Evolutionary conservation across 2,329 filamentous ascomycete species (phyloP), one percentile per base, ranked within the genome.

Genomic region (Dactylellina cionopaga): DNA sequence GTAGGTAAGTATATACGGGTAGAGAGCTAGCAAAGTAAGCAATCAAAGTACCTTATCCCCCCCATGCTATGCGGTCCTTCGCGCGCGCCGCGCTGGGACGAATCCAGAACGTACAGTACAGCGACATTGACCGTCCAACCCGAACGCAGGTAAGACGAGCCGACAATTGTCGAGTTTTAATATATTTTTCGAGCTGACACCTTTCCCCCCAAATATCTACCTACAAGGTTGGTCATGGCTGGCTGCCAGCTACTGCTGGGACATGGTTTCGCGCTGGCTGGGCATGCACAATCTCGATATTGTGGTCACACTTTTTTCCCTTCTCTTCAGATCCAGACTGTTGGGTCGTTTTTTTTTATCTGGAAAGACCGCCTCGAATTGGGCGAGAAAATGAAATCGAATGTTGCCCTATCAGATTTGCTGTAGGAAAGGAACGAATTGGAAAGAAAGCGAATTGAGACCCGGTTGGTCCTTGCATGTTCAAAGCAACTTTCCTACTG

Each of bases 121-220:
- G 15, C n/a, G 10, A 33, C 15, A n/a, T 37, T 47, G 10, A 41
- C 15, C 27, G 35, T 17, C 43, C 15, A 22, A 62, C 35, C 44
- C 46, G 58, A 63, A 47, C 2, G 58, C 29, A 33, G 58, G 58
- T 33, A 63, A 44, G 46, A 44, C 46, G 15, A 63, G 58, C 58
- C 58, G 58, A 46, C 29, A 29, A 17, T 13, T 5, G 15, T n/a
- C n/a, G n/a, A n/a, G n/a, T n/a, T n/a, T n/a, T n/a, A n/a, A n/a
- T n/a, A n/a, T n/a, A n/a, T n/a, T n/a, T n/a, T n/a, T n/a, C 9
- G 11, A 15, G 24, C 13, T 15, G 46, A 31, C n/a, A 52, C 49
- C 49, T 25, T 55, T 51, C 13, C 46, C 9, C 22, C 22, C 37
- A n/a, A n/a, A 15, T 41, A 7, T 41, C 10, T n/a, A n/a, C n/a